Evolutionary conservation across 495 filamentous ascomycete species (phyloP).

Genomic region (Xylaria bambusicola): DNA sequence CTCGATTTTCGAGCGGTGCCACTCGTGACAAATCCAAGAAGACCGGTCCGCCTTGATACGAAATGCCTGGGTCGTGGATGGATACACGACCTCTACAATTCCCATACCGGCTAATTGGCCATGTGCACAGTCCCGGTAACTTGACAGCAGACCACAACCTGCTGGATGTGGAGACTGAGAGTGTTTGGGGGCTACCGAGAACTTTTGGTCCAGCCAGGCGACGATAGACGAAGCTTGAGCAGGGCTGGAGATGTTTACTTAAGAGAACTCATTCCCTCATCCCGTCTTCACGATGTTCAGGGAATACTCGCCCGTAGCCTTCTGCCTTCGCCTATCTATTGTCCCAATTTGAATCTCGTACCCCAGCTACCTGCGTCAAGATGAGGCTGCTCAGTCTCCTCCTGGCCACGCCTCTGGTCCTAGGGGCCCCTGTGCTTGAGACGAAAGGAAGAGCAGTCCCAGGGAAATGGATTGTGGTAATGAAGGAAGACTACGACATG

Average conservation of each 20-base stretch:
- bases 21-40: constrained; percentile 9
- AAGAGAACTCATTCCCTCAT: constrained; percentile 2
- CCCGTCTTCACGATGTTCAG: neutral
- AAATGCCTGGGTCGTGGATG: constrained; percentile 2
- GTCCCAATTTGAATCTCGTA: neutral
- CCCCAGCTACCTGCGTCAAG: constrained; percentile 5
- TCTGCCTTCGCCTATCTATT: neutral
- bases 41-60: too few relatives aligned
- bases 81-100: neutral
- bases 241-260: neutral
- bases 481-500: constrained; percentile 41
- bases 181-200: neutral
- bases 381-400: constrained; percentile 31
- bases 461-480: constrained; percentile 58
- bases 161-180: constrained; percentile 2
- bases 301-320: neutral
- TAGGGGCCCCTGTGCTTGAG: constrained; percentile 38
- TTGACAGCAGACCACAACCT: constrained; percentile 4
- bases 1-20: neutral
- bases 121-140: too few relatives aligned
- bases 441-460: constrained; percentile 39
- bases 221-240: neutral
- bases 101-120: constrained; percentile 11
- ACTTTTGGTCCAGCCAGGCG: neutral
- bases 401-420: constrained; percentile 19